Evolutionary conservation across 768 basidiomycete species (phyloP), one percentile per base, ranked within the genome.

Genomic region (Pulveroboletus sp.): DNA sequence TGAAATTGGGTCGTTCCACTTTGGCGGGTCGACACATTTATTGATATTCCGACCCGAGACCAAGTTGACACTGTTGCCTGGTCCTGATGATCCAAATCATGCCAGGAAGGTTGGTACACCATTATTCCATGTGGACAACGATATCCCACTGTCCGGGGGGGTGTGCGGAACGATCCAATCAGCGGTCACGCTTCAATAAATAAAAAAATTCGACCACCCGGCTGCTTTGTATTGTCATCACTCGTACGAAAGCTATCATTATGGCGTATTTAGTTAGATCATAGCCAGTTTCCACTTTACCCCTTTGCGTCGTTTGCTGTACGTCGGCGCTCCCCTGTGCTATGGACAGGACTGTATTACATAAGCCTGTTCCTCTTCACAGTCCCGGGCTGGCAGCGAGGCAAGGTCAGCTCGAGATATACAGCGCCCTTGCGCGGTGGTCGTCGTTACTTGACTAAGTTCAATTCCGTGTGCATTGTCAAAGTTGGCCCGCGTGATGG

Each of bases 401-500:
- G n/a, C 33, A 15, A 17, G 2, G 9, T 40, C 1, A 26, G 30
- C 38, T 39, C 28, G 37, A 47, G 6, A 26, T 31, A 43, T 18
- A 32, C 33, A 8, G 10, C 13, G 21, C 24, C 39, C 4, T 27
- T 5, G 30, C 37, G 18, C 27, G 36, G 10, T 8, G 0, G 27
- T 14, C 54, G 54, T 14, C 21, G 8, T 33, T 42, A 56, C 26
- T 54, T 59, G 11, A 43, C 43, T 9, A 50, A 54, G 27, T 49
- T 62, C 49, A 56, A 64, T 40, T 56, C 56, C 43, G 65, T 67
- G 7, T 65, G 60, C 44, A 86, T 96, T 39, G 86, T 97, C 39
- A 93, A 95, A 69, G 91, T 95, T 4, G 89, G 89, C 1, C 89
- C 93, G 1, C 75, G 93, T 27, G 93, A 97, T 68, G 93, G 93